Percentiles rank a stretch among this genome's conserved stretches.
Conservation (phyloP, 495 filamentous ascomycete genomes). For the Lasiosphaeria hispida region DNA sequence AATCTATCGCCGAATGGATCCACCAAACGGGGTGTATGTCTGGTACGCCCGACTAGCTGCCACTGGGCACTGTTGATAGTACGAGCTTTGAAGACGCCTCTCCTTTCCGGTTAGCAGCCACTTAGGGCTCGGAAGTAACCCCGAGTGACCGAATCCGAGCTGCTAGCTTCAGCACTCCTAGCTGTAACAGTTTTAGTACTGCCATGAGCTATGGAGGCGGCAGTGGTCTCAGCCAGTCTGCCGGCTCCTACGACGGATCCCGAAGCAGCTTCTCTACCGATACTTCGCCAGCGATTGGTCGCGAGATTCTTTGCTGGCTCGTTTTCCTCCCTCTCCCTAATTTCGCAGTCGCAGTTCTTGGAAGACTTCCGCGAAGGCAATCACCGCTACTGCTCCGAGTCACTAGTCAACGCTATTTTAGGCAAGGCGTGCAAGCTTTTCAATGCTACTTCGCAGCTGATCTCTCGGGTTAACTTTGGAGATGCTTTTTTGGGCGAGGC, state of each 20-base stretch:
- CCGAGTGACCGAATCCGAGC: too few species aligned
- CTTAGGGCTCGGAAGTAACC: too few species aligned
- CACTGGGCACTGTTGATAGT: background rate
- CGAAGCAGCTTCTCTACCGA: background rate
- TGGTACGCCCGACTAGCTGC: background rate
- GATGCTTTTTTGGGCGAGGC: slow-evolving; percentile 32
- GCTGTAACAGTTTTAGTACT: background rate
- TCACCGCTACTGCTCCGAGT: slow-evolving; percentile 25
- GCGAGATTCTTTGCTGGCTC: slow-evolving; percentile 18
- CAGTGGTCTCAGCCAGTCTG: background rate
- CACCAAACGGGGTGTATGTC: slow-evolving; percentile 10
- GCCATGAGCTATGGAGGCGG: background rate
- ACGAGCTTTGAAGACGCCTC: background rate
- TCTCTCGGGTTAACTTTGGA: slow-evolving; percentile 26
- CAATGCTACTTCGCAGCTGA: slow-evolving; percentile 16
- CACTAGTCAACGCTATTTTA: slow-evolving; percentile 27
- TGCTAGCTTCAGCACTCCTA: background rate
- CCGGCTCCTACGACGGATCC: background rate
- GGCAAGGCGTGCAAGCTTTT: slow-evolving; percentile 22
- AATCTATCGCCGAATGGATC: slow-evolving; percentile 32
- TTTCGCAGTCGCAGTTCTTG: slow-evolving; percentile 23
- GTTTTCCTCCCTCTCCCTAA: slow-evolving; percentile 17
- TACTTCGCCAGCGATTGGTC: slow-evolving; percentile 8
- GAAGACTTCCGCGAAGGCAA: slow-evolving; percentile 23
- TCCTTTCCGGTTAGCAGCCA: too few species aligned